phyloP scores from a whole-genome alignment of 768 basidiomycete genomes.

The Suillus discolor region DNA sequence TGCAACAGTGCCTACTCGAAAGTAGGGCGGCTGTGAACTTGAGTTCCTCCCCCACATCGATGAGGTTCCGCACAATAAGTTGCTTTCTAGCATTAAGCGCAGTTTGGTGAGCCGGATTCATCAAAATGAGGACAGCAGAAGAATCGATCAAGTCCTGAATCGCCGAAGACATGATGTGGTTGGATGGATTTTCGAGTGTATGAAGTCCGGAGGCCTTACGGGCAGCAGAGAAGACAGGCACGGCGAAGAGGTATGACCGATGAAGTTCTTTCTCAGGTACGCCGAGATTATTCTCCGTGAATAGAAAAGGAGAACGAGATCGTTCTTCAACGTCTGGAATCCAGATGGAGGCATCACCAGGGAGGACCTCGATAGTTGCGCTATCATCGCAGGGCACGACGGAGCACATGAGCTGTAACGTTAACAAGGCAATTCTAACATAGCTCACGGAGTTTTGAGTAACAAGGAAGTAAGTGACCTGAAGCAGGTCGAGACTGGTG shows the following conservation, averaged over 20 bases:
- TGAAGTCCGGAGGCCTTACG: conserved; percentile 14
- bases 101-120: conserved; percentile 71
- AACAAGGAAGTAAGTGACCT: conserved; percentile 27
- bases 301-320: conserved; percentile 51
- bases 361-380: conserved; percentile 61
- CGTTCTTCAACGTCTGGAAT: conserved; percentile 24
- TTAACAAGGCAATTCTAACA: neutral
- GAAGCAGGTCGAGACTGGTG: conserved; percentile 15
- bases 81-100: conserved; percentile 64
- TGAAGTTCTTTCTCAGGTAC: conserved; percentile 62
- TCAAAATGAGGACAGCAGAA: conserved; percentile 55
- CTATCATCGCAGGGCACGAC: conserved; percentile 12
- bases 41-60: conserved; percentile 51
- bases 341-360: conserved; percentile 58
- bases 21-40: conserved; percentile 47
- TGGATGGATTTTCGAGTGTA: neutral
- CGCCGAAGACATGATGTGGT: conserved; percentile 16
- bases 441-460: conserved; percentile 29
- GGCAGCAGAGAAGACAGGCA: conserved; percentile 35
- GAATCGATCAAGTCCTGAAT: conserved; percentile 30
- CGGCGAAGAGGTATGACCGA: conserved; percentile 50
- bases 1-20: conserved; percentile 56
- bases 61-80: conserved; percentile 41
- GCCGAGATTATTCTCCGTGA: conserved; percentile 61
- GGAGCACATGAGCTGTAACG: neutral